Conservation (phyloP, 345 rosid species). For the Arabidopsis suecica region DNA sequence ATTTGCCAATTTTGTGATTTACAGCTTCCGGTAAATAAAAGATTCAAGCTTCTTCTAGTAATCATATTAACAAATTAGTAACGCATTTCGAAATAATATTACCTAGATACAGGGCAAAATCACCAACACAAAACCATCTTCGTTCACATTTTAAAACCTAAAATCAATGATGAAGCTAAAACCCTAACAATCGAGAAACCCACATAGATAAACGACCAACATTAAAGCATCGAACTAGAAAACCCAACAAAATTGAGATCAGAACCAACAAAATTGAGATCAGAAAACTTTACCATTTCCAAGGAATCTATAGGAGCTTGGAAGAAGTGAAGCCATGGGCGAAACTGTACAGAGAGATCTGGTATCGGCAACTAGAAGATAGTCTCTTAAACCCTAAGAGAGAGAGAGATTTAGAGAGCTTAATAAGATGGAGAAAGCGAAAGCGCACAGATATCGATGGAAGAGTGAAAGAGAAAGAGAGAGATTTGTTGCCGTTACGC, state of each 20-base stretch:
- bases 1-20: not conserved
- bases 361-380: not conserved
- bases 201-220: not conserved
- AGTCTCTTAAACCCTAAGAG: conserved; percentile 39
- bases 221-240: not conserved
- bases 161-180: not conserved
- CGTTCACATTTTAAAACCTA: not conserved
- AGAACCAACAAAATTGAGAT: not conserved
- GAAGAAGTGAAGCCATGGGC: conserved; percentile 36
- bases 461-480: conserved; percentile 3
- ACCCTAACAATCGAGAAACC: conserved; percentile 11
- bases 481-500: conserved; percentile 43
- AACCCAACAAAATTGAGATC: not conserved
- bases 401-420: conserved; percentile 23
- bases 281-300: conserved; percentile 18
- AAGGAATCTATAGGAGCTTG: conserved; percentile 32
- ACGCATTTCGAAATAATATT: not conserved
- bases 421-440: conserved; percentile 13
- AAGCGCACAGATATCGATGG: conserved; percentile 32
- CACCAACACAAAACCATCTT: not conserved
- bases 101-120: conserved; percentile 14
- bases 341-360: conserved; percentile 9
- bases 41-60: not conserved
- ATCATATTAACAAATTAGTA: not conserved
- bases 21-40: not conserved